phyloP scores from a whole-genome alignment of 2,329 filamentous ascomycete species.

The Pseudocercospora fijiensis region DNA sequence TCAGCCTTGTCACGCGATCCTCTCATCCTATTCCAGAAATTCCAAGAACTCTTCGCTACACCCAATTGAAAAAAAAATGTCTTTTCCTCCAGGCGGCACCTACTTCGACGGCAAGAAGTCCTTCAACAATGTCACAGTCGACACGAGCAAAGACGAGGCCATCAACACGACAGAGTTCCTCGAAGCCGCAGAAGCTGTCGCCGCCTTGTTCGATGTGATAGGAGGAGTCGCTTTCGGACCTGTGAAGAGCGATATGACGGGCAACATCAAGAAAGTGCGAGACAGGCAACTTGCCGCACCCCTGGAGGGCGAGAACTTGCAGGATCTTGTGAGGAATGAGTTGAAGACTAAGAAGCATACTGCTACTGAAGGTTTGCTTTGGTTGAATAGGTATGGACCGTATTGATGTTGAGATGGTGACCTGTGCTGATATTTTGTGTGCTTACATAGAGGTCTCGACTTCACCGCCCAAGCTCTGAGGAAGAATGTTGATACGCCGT shows the following conservation, averaged over 20 bases:
- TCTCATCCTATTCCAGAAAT: no score
- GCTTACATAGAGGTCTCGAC: conserved; percentile 70
- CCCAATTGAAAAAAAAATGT: conserved; percentile 16
- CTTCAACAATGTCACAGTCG: conserved; percentile 78
- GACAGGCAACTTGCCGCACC: conserved; percentile 77
- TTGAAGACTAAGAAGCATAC: conserved; percentile 84
- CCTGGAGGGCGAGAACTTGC: conserved; percentile 75
- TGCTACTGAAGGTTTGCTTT: conserved; percentile 85
- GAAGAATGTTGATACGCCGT: conserved; percentile 67
- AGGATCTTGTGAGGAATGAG: conserved; percentile 82
- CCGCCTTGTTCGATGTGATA: conserved; percentile 73
- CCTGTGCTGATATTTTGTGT: conserved; percentile 9
- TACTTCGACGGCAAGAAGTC: conserved; percentile 84
- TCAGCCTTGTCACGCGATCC: not conserved
- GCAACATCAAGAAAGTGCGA: conserved; percentile 95
- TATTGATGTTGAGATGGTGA: not conserved
- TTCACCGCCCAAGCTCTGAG: conserved; percentile 86
- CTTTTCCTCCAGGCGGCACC: conserved; percentile 59
- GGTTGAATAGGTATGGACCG: conserved; percentile 79
- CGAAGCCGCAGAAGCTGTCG: conserved; percentile 82
- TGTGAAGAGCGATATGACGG: conserved; percentile 86
- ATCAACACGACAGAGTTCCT: conserved; percentile 85
- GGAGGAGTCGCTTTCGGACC: conserved; percentile 75
- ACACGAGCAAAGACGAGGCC: conserved; percentile 70
- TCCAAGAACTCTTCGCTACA: no score